Evolutionary conservation across 2,329 filamentous ascomycete genomes (phyloP).

Genomic region (Xylaria sp.): DNA sequence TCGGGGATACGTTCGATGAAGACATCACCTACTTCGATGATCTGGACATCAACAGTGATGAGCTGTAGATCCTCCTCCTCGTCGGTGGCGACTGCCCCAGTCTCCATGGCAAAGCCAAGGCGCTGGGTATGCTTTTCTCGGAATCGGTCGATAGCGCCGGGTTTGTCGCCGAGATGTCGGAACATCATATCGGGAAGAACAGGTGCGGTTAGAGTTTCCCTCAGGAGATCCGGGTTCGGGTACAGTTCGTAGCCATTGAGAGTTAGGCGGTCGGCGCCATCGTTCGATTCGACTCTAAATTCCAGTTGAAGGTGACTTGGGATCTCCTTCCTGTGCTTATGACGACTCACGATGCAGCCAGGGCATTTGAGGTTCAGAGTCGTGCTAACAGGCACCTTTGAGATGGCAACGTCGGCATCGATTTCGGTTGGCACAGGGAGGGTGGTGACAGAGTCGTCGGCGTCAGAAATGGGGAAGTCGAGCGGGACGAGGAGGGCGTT

Average conservation of each 20-base stretch:
- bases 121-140: slow-evolving; percentile 25
- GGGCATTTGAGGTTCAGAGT: slow-evolving; percentile 41
- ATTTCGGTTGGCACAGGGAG: slow-evolving; percentile 38
- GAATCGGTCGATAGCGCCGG: slow-evolving; percentile 41
- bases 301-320: slow-evolving; percentile 58
- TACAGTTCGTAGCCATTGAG: slow-evolving; percentile 68
- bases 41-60: slow-evolving; percentile 60
- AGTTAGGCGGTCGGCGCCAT: slow-evolving; percentile 53
- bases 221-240: slow-evolving; percentile 55
- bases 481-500: slow-evolving; percentile 42
- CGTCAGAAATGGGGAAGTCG: slow-evolving; percentile 36
- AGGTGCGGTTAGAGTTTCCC: slow-evolving; percentile 51
- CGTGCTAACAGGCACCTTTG: slow-evolving; percentile 29
- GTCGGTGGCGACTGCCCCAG: slow-evolving; percentile 52
- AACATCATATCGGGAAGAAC: slow-evolving; percentile 48
- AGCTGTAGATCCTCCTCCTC: slow-evolving; percentile 58
- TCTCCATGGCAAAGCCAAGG: slow-evolving; percentile 57
- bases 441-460: slow-evolving; percentile 36
- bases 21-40: slow-evolving; percentile 63
- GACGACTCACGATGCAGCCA: slow-evolving; percentile 33
- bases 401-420: slow-evolving; percentile 26
- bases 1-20: slow-evolving; percentile 60
- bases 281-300: slow-evolving; percentile 57
- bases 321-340: slow-evolving; percentile 30
- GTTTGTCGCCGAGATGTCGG: slow-evolving; percentile 32